These are phyloP conservation scores for Chaetomium globosum DNA, from an alignment of 2,329 filamentous ascomycete species.

Conservation along the genomic window DNA sequence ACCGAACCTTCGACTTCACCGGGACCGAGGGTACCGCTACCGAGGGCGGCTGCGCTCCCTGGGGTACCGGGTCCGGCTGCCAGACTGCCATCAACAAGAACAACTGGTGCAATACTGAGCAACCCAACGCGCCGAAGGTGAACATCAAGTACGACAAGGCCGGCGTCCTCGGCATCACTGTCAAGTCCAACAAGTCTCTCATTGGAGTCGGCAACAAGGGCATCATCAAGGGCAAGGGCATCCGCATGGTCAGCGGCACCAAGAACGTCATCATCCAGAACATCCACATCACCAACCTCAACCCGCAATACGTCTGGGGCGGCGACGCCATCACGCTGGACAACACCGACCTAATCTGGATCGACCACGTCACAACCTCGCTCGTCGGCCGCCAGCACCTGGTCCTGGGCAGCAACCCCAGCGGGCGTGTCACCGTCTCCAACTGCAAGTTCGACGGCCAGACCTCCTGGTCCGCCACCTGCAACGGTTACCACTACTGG, in stretches of 20 bases:
- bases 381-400: conserved; percentile 63
- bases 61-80: conserved; percentile 50
- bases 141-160: conserved; percentile 24
- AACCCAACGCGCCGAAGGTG: conserved; percentile 43
- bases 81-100: conserved; percentile 64
- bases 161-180: conserved; percentile 38
- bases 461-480: conserved; percentile 58
- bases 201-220: conserved; percentile 56
- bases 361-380: conserved; percentile 60
- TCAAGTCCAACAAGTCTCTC: conserved; percentile 61
- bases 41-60: conserved; percentile 24
- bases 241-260: conserved; percentile 51
- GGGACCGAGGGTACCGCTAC: conserved; percentile 23
- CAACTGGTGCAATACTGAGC: conserved; percentile 62
- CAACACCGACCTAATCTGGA: conserved; percentile 51
- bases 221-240: conserved; percentile 61
- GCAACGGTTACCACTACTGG: conserved; percentile 64
- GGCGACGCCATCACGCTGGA: conserved; percentile 60
- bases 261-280: conserved; percentile 65
- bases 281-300: conserved; percentile 58
- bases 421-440: conserved; percentile 60
- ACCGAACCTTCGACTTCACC: conserved; percentile 28
- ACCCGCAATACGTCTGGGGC: conserved; percentile 62
- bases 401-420: conserved; percentile 57
- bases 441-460: conserved; percentile 62